Evolutionary conservation across 805 yeast species (phyloP).

Genomic region (Scheffersomyces ergatensis): DNA sequence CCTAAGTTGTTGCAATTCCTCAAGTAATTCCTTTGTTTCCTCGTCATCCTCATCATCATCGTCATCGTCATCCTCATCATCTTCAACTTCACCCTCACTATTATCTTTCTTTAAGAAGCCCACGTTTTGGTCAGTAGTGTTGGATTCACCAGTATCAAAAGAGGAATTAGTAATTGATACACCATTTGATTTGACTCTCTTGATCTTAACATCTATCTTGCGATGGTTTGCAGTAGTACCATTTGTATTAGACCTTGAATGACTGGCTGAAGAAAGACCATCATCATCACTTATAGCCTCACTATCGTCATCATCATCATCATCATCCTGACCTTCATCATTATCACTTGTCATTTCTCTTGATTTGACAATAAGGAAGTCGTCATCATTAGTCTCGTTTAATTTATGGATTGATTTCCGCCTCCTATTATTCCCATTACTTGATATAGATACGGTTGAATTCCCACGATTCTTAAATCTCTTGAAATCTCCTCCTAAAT

Average conservation of each 20-base stretch:
- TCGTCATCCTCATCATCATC: conserved; percentile 10
- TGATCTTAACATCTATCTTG: no score
- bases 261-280: conserved; percentile 2
- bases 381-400: conserved; percentile 1
- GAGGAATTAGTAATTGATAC: no score
- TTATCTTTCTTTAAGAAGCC: background rate
- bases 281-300: conserved; percentile 5
- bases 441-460: background rate
- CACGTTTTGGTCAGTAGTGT: background rate
- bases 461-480: background rate
- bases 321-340: background rate
- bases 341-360: background rate
- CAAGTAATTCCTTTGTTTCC: conserved; percentile 13
- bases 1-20: conserved; percentile 13
- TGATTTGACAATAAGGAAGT: background rate
- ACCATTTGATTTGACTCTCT: no score
- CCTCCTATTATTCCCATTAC: background rate
- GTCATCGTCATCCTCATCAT: conserved; percentile 3
- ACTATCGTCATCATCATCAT: background rate
- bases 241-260: no score
- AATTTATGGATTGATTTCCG: background rate
- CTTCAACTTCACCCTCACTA: no score
- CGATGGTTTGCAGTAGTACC: no score
- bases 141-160: no score
- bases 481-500: background rate